Base-by-base conservation (phyloP, 768 basidiomycete species). In the Cyclocybe cylindracea region DNA sequence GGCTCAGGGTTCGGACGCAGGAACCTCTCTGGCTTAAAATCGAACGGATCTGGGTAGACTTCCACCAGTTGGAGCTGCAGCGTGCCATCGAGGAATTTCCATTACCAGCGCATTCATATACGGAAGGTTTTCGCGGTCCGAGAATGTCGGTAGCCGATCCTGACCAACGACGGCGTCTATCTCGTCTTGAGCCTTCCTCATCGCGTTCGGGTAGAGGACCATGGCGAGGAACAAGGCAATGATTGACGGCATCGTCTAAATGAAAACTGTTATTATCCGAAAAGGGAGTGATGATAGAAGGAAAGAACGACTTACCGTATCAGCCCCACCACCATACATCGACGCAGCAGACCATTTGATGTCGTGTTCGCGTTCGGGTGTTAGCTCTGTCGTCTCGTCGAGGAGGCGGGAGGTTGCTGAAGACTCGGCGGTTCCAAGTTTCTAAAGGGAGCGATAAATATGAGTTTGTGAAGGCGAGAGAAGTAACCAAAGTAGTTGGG, bases 151-250 rank as follows among this genome's bases (percentile, higher is more conserved):
- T n/a, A 88, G 71, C 11, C 84, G 72, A 35, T 75, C 75, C 31
- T 60, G 51, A 10, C 80, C 83, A 33, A 83, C 68, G 13, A 85
- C 79, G 2, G 59, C 44, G 61, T 89, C 88, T 11, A 89, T 77
- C 54, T 89, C 87, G 16, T 71, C 68, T 58, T 87, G 85, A 0
- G 84, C 87, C 46, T 76, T 78, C 32, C 58, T 73, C 37, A 83
- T 74, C 2, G 73, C 76, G 19, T 77, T 75, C 0, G 86, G 87
- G 55, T 87, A 64, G 5, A 72, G 66, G 48, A 85, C 70, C 79
- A 89, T 84, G 3, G 83, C 80, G 46, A 88, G 76, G 29, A 90
- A 61, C 65, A 89, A 84, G 42, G 84, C 79, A 35, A 72, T 69
- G 37, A 83, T 62, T n/a, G 77, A 62, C 3, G 82, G 78, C 43